These are phyloP conservation scores for Alternaria conjuncta DNA, from an alignment of 2,329 filamentous ascomycete species.

Conservation along the genomic window DNA sequence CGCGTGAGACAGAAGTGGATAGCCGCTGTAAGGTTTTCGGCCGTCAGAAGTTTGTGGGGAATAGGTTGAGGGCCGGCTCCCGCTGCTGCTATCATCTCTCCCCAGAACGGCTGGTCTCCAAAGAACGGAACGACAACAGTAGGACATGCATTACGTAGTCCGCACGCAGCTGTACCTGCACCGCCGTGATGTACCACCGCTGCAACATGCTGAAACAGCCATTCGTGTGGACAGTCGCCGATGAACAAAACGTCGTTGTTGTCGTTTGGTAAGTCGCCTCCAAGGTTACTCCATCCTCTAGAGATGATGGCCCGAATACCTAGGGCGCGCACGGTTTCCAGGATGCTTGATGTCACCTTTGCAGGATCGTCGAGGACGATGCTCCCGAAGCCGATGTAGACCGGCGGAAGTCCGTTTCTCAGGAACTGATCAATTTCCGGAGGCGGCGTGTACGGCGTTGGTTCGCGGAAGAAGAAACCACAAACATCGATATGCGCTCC, in stretches of 20 bases:
- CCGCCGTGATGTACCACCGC: slow-evolving; percentile 85
- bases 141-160: slow-evolving; percentile 75
- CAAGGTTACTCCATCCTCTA: slow-evolving; percentile 18
- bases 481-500: slow-evolving; percentile 37
- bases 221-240: slow-evolving; percentile 83
- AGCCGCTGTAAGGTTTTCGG: slow-evolving; percentile 28
- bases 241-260: slow-evolving; percentile 54
- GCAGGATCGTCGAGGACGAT: slow-evolving; percentile 62
- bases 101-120: slow-evolving; percentile 46
- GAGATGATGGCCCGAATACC: slow-evolving; percentile 55
- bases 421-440: slow-evolving; percentile 54
- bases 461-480: slow-evolving; percentile 56
- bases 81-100: slow-evolving; percentile 38
- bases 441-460: slow-evolving; percentile 49
- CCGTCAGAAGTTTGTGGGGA: slow-evolving; percentile 34
- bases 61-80: slow-evolving; percentile 39
- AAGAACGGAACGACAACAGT: slow-evolving; percentile 83
- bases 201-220: slow-evolving; percentile 80
- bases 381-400: slow-evolving; percentile 65
- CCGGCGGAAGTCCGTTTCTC: slow-evolving; percentile 55
- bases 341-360: slow-evolving; percentile 52
- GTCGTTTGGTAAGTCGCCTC: slow-evolving; percentile 7
- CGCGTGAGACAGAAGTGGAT: slow-evolving; percentile 33
- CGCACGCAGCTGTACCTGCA: slow-evolving; percentile 84
- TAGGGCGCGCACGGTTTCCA: slow-evolving; percentile 65